phyloP scores from a whole-genome alignment of 805 yeast species.

The Schwanniomyces sp. region DNA sequence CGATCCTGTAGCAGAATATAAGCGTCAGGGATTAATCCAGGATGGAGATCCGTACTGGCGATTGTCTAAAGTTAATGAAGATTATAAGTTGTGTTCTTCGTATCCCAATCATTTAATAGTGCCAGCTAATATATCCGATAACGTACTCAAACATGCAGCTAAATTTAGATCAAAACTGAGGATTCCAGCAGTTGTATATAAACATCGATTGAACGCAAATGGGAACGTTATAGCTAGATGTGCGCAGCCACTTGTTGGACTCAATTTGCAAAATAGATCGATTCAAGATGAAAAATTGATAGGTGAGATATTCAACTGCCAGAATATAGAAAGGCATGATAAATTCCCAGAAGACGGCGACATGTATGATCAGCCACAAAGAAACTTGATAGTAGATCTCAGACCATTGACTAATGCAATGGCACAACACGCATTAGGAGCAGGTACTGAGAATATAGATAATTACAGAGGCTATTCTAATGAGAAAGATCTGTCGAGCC shows the following conservation, averaged over 20 bases:
- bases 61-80: constrained; percentile 58
- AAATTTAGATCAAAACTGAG: constrained; percentile 83
- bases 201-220: constrained; percentile 53
- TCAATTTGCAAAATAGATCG: constrained; percentile 76
- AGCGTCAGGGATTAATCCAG: constrained; percentile 63
- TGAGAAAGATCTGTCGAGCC: neutral
- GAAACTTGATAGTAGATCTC: constrained; percentile 80
- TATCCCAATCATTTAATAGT: constrained; percentile 72
- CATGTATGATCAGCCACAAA: constrained; percentile 35
- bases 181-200: constrained; percentile 80
- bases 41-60: constrained; percentile 58
- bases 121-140: constrained; percentile 79
- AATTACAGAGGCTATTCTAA: constrained; percentile 56
- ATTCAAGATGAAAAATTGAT: constrained; percentile 88
- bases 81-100: constrained; percentile 67
- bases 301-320: constrained; percentile 68
- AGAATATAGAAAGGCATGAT: constrained; percentile 31
- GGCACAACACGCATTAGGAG: constrained; percentile 96
- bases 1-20: constrained; percentile 61
- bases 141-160: constrained; percentile 77
- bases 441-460: constrained; percentile 95
- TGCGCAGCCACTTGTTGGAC: constrained; percentile 89
- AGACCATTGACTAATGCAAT: constrained; percentile 92
- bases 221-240: constrained; percentile 83
- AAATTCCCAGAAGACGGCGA: constrained; percentile 18